A percentile compares a stretch with the other conserved stretches of the same genome.
Evolutionary conservation across 192 early-diverging fungal genomes (phyloP).

Genomic region (Thamnidium elegans): DNA sequence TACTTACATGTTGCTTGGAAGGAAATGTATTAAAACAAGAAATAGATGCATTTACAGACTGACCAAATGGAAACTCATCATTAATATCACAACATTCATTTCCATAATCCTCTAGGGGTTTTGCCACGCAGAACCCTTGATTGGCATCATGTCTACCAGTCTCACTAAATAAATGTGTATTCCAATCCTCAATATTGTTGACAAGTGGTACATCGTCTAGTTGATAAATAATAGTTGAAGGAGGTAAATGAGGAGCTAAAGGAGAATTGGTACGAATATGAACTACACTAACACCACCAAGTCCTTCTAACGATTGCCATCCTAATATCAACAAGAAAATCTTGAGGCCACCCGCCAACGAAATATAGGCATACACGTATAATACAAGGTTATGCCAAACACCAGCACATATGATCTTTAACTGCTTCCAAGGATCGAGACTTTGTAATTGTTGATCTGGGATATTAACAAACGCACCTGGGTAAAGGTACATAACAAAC

Average conservation of each 20-base stretch:
- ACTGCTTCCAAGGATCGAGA: conserved; percentile 43
- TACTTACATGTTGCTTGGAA: not conserved
- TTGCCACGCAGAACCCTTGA: conserved; percentile 50
- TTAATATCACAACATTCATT: conserved; percentile 58
- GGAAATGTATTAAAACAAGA: conserved; percentile 17
- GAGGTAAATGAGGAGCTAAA: conserved; percentile 41
- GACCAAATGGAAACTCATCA: conserved; percentile 52
- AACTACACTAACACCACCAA: conserved; percentile 60
- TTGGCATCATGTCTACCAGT: conserved; percentile 17
- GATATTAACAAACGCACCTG: conserved; percentile 76
- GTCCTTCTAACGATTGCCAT: conserved; percentile 49
- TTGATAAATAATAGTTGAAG: conserved; percentile 37
- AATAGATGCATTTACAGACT: conserved; percentile 32
- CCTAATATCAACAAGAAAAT: conserved; percentile 39
- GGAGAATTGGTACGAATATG: conserved; percentile 49
- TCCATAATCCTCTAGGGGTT: not conserved
- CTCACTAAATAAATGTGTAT: conserved; percentile 34
- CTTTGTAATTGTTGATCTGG: conserved; percentile 40
- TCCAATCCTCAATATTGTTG: conserved; percentile 45
- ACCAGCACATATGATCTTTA: conserved; percentile 69
- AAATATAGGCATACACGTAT: conserved; percentile 37
- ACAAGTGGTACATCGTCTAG: conserved; percentile 29
- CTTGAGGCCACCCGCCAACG: conserved; percentile 44
- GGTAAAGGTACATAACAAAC: conserved; percentile 67
- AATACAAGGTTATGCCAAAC: conserved; percentile 72